Percentiles rank a stretch among this genome's conserved stretches.
These are phyloP conservation scores for Amphirosellinia nigrospora DNA, from an alignment of 495 filamentous ascomycete species.

Conservation along the genomic window DNA sequence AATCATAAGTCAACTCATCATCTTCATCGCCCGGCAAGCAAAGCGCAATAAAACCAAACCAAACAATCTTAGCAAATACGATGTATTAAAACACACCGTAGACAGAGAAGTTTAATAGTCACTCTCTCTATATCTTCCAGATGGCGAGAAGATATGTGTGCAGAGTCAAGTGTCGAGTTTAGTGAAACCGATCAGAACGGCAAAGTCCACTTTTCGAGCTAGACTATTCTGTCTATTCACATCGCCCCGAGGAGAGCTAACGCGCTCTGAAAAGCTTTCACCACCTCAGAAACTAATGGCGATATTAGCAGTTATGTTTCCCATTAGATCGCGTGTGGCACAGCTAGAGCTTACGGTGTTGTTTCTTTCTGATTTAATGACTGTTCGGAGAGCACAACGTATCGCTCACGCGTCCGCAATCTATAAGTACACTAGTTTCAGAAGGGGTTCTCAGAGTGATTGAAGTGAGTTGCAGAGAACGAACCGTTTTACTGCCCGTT, in stretches of 20 bases:
- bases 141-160: not conserved
- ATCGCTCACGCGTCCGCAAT: slow-evolving; percentile 75
- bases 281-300: slow-evolving; percentile 70
- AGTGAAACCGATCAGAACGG: not conserved
- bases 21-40: not conserved
- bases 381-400: slow-evolving; percentile 73
- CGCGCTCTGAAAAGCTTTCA: slow-evolving; percentile 81
- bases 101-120: not conserved
- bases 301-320: slow-evolving; percentile 2
- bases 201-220: not conserved
- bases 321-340: not conserved
- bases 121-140: not conserved
- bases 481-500: slow-evolving; percentile 68
- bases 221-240: not conserved
- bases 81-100: not conserved
- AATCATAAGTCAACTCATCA: slow-evolving; percentile 22
- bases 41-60: not conserved
- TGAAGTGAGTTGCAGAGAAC: not conserved
- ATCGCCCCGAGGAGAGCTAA: slow-evolving; percentile 64
- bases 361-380: slow-evolving; percentile 71
- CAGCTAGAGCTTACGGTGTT: slow-evolving; percentile 67
- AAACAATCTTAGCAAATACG: not conserved
- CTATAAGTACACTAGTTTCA: slow-evolving; percentile 38
- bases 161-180: not conserved
- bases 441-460: not conserved